phyloP scores from a whole-genome alignment of 768 basidiomycete species.

The Hydnum rufescens region DNA sequence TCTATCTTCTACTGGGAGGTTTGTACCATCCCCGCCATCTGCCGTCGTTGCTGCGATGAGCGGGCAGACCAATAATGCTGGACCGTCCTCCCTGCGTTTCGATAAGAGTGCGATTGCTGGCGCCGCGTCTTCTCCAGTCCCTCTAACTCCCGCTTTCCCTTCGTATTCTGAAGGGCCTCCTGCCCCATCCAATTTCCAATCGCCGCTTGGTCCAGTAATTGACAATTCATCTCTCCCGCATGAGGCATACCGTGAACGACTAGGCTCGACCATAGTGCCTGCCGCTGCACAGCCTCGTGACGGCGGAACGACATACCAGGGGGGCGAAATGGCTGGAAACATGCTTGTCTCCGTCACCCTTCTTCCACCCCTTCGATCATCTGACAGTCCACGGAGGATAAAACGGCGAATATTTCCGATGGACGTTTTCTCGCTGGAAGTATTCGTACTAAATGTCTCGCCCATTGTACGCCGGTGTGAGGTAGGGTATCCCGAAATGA shows the following conservation, averaged over 20 bases:
- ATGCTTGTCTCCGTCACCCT: background rate
- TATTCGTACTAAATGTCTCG: conserved; percentile 74
- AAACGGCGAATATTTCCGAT: conserved; percentile 41
- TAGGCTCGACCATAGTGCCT: too few species aligned
- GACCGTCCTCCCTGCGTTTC: background rate
- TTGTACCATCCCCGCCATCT: background rate
- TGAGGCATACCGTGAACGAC: too few species aligned
- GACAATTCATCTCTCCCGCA: too few species aligned
- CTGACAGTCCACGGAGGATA: background rate
- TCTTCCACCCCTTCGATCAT: background rate
- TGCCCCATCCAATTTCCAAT: conserved; percentile 33
- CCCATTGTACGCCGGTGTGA: conserved; percentile 60
- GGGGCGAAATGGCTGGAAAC: background rate
- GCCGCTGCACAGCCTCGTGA: too few species aligned
- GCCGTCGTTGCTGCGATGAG: background rate
- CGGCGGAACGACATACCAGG: background rate
- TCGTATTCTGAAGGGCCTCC: conserved; percentile 32
- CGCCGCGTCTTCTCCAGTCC: conserved; percentile 14
- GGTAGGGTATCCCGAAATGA: conserved; percentile 38
- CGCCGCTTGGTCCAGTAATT: conserved; percentile 17
- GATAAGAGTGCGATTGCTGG: background rate
- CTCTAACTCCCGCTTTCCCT: conserved; percentile 56
- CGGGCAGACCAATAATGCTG: background rate
- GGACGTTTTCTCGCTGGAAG: conserved; percentile 60
- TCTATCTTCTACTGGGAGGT: background rate